phyloP scores from a whole-genome alignment of 805 yeast species.

The Metschnikowia orientalis region DNA sequence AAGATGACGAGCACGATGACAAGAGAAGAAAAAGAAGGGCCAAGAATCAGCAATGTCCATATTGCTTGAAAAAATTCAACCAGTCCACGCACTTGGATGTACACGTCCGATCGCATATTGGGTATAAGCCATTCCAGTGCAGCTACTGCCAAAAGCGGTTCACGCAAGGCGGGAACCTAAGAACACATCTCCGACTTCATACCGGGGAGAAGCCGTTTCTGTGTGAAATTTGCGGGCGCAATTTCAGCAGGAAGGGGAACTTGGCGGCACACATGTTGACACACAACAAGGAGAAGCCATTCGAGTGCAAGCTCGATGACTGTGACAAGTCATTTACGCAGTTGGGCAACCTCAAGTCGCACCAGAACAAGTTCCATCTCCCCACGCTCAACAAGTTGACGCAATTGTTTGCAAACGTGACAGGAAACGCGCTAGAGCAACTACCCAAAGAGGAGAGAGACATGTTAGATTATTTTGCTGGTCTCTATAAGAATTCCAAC shows the following conservation, averaged over 20 bases:
- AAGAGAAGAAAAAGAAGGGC: slow-evolving; percentile 22
- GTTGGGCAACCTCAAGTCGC: slow-evolving; percentile 88
- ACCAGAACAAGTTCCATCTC: slow-evolving; percentile 84
- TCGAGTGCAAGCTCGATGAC: slow-evolving; percentile 69
- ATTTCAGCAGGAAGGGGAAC: slow-evolving; percentile 88
- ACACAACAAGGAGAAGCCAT: slow-evolving; percentile 76
- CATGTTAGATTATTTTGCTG: slow-evolving; percentile 70
- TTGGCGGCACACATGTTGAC: slow-evolving; percentile 82
- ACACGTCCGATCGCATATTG: slow-evolving; percentile 83
- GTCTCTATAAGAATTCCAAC: slow-evolving; percentile 80
- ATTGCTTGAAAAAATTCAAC: slow-evolving; percentile 75
- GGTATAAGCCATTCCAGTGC: slow-evolving; percentile 80
- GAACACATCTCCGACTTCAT: slow-evolving; percentile 81
- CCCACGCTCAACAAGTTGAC: slow-evolving; percentile 67
- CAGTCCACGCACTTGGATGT: slow-evolving; percentile 92
- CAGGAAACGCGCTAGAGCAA: slow-evolving; percentile 43
- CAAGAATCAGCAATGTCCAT: slow-evolving; percentile 66
- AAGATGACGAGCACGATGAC: slow-evolving; percentile 20
- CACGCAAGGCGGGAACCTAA: slow-evolving; percentile 85
- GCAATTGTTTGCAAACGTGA: slow-evolving; percentile 56
- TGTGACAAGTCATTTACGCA: slow-evolving; percentile 88
- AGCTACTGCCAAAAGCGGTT: slow-evolving; percentile 73
- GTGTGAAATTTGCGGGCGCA: slow-evolving; percentile 71
- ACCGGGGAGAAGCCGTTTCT: slow-evolving; percentile 90
- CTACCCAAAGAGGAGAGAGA: slow-evolving; percentile 63